phyloP scores from a whole-genome alignment of 2,329 filamentous ascomycete genomes.

The Lecanicillium sp. region DNA sequence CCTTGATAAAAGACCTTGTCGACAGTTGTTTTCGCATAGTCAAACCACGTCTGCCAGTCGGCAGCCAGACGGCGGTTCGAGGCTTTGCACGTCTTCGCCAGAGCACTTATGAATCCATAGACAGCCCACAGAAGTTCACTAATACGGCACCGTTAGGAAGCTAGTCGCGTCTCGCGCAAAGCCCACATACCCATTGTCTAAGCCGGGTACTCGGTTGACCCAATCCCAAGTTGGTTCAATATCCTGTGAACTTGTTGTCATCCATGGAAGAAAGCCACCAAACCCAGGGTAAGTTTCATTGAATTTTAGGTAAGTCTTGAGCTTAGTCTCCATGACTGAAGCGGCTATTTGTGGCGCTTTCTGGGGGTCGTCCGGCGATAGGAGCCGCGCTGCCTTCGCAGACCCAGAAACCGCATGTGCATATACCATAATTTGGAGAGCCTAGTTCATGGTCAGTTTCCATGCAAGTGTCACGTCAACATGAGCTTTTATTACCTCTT shows the following conservation, averaged over 20 bases:
- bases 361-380: conserved; percentile 28
- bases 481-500: conserved; percentile 22
- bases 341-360: conserved; percentile 27
- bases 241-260: conserved; percentile 24
- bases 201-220: conserved; percentile 32
- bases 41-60: conserved; percentile 34
- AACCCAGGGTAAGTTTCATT: conserved; percentile 36
- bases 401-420: conserved; percentile 34
- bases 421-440: conserved; percentile 39
- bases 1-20: conserved; percentile 32
- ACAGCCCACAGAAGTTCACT: conserved; percentile 38
- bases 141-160: background rate
- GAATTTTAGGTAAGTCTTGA: conserved; percentile 34
- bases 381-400: conserved; percentile 31
- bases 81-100: conserved; percentile 24
- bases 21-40: conserved; percentile 32
- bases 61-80: conserved; percentile 25
- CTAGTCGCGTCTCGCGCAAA: background rate
- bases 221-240: conserved; percentile 31
- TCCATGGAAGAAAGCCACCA: conserved; percentile 36
- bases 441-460: conserved; percentile 19
- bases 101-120: conserved; percentile 33
- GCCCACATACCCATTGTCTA: conserved; percentile 34
- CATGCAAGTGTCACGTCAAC: background rate
- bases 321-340: conserved; percentile 32